These are phyloP conservation scores for Cnidoscolus chayamansa DNA, from an alignment of 441 rosid genomes.

Conservation along the genomic window DNA sequence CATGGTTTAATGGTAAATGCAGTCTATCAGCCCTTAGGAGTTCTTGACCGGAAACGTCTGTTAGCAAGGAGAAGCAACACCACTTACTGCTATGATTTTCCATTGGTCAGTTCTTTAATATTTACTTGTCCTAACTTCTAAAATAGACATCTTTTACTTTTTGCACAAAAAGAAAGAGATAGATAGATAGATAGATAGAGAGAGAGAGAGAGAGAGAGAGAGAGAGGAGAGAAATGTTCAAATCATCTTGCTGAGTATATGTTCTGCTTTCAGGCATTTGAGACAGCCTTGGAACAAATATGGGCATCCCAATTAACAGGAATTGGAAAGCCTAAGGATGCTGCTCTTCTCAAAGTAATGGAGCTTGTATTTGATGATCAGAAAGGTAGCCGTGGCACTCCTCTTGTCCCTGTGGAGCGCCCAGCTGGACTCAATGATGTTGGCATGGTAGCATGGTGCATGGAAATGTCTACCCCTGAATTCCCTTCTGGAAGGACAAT, in stretches of 20 bases:
- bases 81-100: conserved; percentile 98
- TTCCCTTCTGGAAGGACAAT: conserved; percentile 92
- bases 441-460: conserved; percentile 98
- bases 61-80: conserved; percentile 80
- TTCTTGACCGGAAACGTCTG: conserved; percentile 81
- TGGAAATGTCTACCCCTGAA: conserved; percentile 93
- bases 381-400: conserved; percentile 69
- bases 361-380: conserved; percentile 80
- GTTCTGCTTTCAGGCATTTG: conserved; percentile 72
- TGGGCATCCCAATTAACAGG: conserved; percentile 71
- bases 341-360: conserved; percentile 50
- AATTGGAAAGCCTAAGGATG: conserved; percentile 46
- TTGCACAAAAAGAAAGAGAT: background rate
- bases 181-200: background rate
- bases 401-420: conserved; percentile 61
- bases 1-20: conserved; percentile 60
- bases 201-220: no score
- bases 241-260: conserved; percentile 22
- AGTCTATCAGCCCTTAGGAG: conserved; percentile 70
- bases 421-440: conserved; percentile 78
- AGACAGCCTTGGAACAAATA: conserved; percentile 70
- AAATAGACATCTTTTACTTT: conserved; percentile 3
- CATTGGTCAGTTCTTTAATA: conserved; percentile 57
- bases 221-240: background rate
- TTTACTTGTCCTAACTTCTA: conserved; percentile 7